Evolutionary conservation across 1,139 yeast species (phyloP), one percentile per base, ranked within the genome.

Genomic region (Saccharomyces hybrid): DNA sequence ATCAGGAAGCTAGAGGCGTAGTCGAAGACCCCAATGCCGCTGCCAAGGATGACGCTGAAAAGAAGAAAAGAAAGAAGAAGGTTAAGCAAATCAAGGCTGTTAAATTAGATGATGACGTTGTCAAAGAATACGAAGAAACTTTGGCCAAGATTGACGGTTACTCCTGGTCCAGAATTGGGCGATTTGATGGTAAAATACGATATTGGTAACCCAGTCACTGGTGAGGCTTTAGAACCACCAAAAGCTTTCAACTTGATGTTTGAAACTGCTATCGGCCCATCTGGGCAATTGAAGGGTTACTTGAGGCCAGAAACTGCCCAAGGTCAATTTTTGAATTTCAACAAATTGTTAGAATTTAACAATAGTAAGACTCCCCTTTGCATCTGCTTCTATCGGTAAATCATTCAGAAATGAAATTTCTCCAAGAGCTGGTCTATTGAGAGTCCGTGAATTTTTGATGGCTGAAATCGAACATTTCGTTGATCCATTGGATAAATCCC

Each of bases 241-340:
- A 82, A 80, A 62, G 97, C 90, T 71, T 95, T 95, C 83, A 95
- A 95, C 77, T 83, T 95, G 74, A 95, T 95, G 99, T 95, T 95
- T 71, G 98, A 91, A 74, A 95, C 99, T 56, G 97, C 97, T 56
- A 95, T 95, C 72, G 99, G 99, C 54, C 99, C 99, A 59, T 88
- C 97, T 56, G 99, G 99, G 68, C 90, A 86, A 71, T 77, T 91
- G 73, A 90, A 88, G 78, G 99, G 99, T 64, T 95, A 81, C 75
- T 77, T 95, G 70, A 85, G 99, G 75, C 99, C 99, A 56, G 99
- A 95, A 77, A 95, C 99, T 59, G 99, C 99, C 29, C 99, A 95
- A 78, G 99, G 99, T 68, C 99, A 95, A 76, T 95, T 95, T 74
- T 80, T 95, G 70, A 95, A 95, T 80, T 95, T 95, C 75, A 81